Evolutionary conservation across 305 asterid species (phyloP).

Genomic region (Fraxinus sp.): DNA sequence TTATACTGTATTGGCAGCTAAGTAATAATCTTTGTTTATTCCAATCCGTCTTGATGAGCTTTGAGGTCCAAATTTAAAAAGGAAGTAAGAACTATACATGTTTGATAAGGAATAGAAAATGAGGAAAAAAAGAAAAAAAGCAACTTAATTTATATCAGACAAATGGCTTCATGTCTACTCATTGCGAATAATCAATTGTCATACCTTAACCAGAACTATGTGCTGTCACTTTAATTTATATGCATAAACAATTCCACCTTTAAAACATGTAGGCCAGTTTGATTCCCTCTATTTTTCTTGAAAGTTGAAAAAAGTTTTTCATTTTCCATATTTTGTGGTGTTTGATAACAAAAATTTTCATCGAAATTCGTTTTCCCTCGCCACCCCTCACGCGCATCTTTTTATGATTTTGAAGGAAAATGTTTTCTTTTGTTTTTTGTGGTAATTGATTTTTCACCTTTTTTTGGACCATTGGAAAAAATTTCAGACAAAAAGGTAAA

Average conservation of each 20-base stretch:
- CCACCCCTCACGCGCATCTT: no score
- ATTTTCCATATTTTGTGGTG: no score
- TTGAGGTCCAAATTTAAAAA: conserved; percentile 36
- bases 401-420: no score
- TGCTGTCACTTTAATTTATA: conserved; percentile 33
- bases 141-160: conserved; percentile 32
- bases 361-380: no score
- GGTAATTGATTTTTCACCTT: no score
- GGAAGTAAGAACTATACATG: conserved; percentile 28
- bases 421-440: no score
- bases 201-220: conserved; percentile 34
- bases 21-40: conserved; percentile 29
- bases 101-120: conserved; percentile 26
- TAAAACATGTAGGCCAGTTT: conserved; percentile 7
- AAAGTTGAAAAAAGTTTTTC: no score
- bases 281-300: no score
- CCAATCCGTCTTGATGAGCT: conserved; percentile 29
- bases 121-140: conserved; percentile 27
- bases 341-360: no score
- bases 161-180: conserved; percentile 45
- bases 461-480: no score
- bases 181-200: background rate
- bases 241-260: conserved; percentile 25
- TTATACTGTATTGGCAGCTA: background rate
- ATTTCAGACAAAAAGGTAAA: no score